Evolutionary conservation across 164 flowering plant genomes (phyloP), one percentile per base, ranked within the genome.

Genomic region (Protea cynaroides): DNA sequence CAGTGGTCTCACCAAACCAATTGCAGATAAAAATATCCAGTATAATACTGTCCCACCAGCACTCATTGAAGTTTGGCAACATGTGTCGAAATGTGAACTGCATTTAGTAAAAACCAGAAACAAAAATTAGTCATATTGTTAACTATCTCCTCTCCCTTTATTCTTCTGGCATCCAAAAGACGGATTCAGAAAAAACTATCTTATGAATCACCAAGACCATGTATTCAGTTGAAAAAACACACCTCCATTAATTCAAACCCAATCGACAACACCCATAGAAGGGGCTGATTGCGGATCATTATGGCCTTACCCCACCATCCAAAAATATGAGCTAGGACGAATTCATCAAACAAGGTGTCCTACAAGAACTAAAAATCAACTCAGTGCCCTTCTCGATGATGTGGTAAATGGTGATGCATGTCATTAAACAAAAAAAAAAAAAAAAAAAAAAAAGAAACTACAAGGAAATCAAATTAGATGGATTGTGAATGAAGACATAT

Each of bases 221-320:
- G 34, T 51, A 61, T 46, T 25, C 24, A 34, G 22, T 47, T 22
- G 22, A 52, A 70, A 38, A 64, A 69, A 57, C 80, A 56, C 66
- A 91, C 99, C 98, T 92, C 98, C 98, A 90, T 87, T 66, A 90
- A 65, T 81, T 95, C 99, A 74, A 95, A 95, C 37, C 99, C 96
- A 73, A 95, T 79, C 15, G 99, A 95, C 36, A 95, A 73, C 12
- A 92, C 90, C 99, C 99, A 95, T 21, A 92, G 71, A 78, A 95
- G 96, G 29, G 99, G 98, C 78, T 95, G 99, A 79, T 95, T 95
- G 19, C 98, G 96, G 44, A 95, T 95, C 91, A 95, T 84, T 74
- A 95, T 95, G 58, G 99, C 98, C 74, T 95, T 95, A 8, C 97
- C 96, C 98, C 99, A 95, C 99, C 99, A 95, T 65, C 99, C 99